These are phyloP conservation scores for Lolium rigidum DNA, from an alignment of 176 grass and related monocot genomes.

Conservation along the genomic window DNA sequence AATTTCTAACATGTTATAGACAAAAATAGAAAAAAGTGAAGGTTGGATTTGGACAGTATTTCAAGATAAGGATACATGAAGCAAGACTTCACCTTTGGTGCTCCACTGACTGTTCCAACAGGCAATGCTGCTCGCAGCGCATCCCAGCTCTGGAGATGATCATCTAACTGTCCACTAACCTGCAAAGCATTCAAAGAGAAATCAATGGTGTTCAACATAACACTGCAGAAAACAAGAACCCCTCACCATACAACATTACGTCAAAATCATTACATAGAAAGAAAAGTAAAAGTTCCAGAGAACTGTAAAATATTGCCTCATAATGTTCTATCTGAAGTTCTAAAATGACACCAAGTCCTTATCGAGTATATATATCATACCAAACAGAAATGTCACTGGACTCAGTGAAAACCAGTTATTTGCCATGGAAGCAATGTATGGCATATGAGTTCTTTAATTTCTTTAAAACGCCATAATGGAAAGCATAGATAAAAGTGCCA, in stretches of 20 bases:
- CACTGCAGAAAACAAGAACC: conserved; percentile 6
- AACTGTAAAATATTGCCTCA: background rate
- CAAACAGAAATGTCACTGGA: conserved; percentile 5
- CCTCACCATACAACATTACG: background rate
- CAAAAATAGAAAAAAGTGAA: conserved; percentile 4
- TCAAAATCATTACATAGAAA: background rate
- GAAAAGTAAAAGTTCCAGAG: background rate
- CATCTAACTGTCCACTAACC: conserved; percentile 74
- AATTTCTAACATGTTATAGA: conserved; percentile 13
- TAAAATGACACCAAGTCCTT: background rate
- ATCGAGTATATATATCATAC: background rate
- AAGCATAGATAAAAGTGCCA: conserved; percentile 4
- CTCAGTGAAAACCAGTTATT: conserved; percentile 12
- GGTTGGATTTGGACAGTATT: background rate
- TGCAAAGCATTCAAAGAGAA: conserved; percentile 37
- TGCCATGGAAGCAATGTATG: background rate
- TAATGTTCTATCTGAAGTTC: background rate
- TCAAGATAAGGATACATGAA: conserved; percentile 27
- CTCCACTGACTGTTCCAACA: conserved; percentile 91
- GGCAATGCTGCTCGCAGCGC: conserved; percentile 85
- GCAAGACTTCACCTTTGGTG: conserved; percentile 65
- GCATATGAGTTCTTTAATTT: background rate
- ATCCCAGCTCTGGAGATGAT: conserved; percentile 83
- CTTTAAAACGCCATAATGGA: background rate
- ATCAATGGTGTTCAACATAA: conserved; percentile 34